phyloP scores from a whole-genome alignment of 164 flowering plant genomes.

The Paratinospora sagittata region DNA sequence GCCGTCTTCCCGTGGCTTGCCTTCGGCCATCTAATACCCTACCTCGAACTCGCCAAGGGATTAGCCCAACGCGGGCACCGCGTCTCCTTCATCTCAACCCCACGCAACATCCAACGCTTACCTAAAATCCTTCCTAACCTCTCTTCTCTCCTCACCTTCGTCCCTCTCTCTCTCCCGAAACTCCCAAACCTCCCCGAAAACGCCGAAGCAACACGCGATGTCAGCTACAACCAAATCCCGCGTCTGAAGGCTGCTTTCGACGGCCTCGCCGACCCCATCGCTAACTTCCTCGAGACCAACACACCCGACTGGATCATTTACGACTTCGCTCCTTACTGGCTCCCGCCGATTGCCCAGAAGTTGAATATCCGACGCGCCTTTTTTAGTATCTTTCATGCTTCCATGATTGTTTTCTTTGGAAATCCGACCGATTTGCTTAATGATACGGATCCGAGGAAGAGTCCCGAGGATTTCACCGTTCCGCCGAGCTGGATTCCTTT shows the following conservation, averaged over 20 bases:
- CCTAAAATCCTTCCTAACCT: not conserved
- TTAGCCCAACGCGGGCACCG: not conserved
- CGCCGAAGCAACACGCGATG: not conserved
- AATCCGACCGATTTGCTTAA: not conserved
- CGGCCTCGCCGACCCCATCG: slow-evolving; percentile 11
- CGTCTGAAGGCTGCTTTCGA: slow-evolving; percentile 15
- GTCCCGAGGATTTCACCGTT: not conserved
- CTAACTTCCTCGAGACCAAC: slow-evolving; percentile 25
- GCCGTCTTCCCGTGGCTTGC: not conserved
- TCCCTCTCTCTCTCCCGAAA: not conserved
- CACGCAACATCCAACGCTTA: not conserved
- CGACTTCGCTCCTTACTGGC: slow-evolving; percentile 26
- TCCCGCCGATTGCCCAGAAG: slow-evolving; percentile 12
- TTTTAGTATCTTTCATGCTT: not conserved
- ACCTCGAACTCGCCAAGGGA: not conserved
- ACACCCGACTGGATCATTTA: slow-evolving; percentile 9
- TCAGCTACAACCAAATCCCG: not conserved
- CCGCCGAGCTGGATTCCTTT: not conserved
- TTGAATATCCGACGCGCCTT: not conserved
- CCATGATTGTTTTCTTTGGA: not conserved
- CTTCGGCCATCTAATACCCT: not conserved
- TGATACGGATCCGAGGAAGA: not conserved
- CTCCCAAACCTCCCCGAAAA: not conserved
- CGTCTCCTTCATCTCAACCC: not conserved
- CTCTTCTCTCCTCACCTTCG: not conserved